Percentiles rank a stretch among this genome's conserved stretches.
Evolutionary conservation across 202 grass and related monocot species (phyloP).

Genomic region (Tripidium arundinaceum): DNA sequence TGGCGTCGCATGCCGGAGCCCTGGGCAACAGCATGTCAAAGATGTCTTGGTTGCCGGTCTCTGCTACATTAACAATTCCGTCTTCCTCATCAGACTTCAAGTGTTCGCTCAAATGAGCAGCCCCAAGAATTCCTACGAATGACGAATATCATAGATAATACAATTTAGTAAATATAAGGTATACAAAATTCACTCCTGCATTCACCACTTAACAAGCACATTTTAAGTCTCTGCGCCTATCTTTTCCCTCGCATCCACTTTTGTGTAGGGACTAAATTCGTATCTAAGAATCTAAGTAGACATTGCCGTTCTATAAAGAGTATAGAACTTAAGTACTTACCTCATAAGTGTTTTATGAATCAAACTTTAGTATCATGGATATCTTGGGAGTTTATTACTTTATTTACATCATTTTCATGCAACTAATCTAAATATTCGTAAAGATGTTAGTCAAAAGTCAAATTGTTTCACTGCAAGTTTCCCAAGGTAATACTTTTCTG

Average conservation of each 20-base stretch:
- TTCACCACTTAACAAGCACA: neutral
- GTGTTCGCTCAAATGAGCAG: too few species aligned
- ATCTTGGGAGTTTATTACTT: neutral
- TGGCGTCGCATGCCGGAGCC: too few species aligned
- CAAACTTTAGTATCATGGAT: neutral
- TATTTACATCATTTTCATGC: neutral
- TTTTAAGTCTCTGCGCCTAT: conserved; percentile 14
- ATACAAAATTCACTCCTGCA: too few species aligned
- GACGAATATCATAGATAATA: too few species aligned
- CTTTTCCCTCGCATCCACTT: neutral
- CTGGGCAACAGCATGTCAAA: too few species aligned
- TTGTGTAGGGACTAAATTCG: neutral
- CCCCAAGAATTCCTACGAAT: too few species aligned
- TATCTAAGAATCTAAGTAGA: too few species aligned
- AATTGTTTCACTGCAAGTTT: neutral
- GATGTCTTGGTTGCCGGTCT: too few species aligned
- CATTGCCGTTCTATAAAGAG: neutral
- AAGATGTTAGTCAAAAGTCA: neutral
- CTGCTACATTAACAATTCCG: too few species aligned
- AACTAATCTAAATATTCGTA: neutral
- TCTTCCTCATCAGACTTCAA: neutral
- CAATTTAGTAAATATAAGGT: too few species aligned
- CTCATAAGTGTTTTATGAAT: neutral
- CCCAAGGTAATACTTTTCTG: neutral
- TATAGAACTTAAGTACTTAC: neutral